Conservation (phyloP, 23 red algal genomes). For the Gracilaria vermiculophylla region DNA sequence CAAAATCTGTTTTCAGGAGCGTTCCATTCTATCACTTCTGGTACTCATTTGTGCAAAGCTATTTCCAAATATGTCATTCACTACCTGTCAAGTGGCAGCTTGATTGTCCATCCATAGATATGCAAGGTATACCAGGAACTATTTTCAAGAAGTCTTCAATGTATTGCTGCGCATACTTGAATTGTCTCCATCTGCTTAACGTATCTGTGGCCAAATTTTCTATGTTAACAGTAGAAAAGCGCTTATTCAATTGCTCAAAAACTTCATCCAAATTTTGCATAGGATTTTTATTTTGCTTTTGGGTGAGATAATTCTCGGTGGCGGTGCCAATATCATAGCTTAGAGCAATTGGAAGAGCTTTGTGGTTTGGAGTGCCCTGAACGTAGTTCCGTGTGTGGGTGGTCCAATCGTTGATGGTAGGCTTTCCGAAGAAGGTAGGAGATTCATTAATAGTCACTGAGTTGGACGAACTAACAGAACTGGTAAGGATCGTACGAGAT, state of each 20-base stretch:
- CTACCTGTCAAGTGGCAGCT: constrained; percentile 4
- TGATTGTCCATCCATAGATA: neutral
- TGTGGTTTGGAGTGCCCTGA: neutral
- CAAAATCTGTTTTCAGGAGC: too few relatives aligned
- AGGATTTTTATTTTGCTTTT: neutral
- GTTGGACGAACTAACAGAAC: neutral
- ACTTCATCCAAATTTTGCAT: neutral
- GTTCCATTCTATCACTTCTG: too few relatives aligned
- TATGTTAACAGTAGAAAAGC: neutral
- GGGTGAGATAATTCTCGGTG: constrained; percentile 9
- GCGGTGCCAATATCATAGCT: neutral
- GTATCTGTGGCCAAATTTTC: constrained; percentile 3
- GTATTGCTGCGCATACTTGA: neutral
- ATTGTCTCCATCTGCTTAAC: neutral
- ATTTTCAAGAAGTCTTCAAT: too few relatives aligned
- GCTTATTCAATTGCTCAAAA: neutral
- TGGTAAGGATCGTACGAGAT: neutral
- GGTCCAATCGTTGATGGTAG: neutral
- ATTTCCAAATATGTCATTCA: too few relatives aligned
- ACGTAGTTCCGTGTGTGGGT: neutral
- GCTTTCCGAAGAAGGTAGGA: neutral
- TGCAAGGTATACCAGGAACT: neutral
- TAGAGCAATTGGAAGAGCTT: neutral
- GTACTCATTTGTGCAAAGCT: too few relatives aligned
- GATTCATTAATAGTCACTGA: neutral